Evolutionary conservation across 495 filamentous ascomycete genomes (phyloP).

Genomic region (Penicillium crystallinum): DNA sequence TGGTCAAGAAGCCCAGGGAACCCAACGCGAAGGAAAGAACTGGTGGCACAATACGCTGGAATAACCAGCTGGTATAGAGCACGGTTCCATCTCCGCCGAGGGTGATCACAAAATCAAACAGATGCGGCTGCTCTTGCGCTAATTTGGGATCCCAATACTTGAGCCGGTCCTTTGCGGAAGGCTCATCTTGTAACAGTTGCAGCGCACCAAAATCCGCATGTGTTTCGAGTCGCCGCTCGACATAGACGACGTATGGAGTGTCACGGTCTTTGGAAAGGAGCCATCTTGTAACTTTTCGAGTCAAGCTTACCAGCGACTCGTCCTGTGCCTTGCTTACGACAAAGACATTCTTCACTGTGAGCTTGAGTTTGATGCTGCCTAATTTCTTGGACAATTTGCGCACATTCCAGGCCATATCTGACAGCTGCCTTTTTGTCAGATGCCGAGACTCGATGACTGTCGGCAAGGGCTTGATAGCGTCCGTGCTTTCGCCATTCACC

Average conservation of each 20-base stretch:
- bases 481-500: constrained; percentile 18
- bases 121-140: constrained; percentile 70
- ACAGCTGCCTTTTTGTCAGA: constrained; percentile 86
- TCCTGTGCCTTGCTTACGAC: constrained; percentile 87
- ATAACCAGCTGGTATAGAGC: constrained; percentile 91
- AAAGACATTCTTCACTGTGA: constrained; percentile 78
- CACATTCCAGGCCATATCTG: constrained; percentile 94
- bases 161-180: constrained; percentile 53
- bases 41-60: constrained; percentile 93
- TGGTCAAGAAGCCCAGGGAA: constrained; percentile 90
- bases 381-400: constrained; percentile 83
- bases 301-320: constrained; percentile 69
- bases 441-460: constrained; percentile 53
- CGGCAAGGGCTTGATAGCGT: constrained; percentile 17
- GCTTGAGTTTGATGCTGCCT: constrained; percentile 68
- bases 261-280: constrained; percentile 71
- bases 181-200: constrained; percentile 54
- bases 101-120: constrained; percentile 89
- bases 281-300: constrained; percentile 75
- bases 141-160: constrained; percentile 80
- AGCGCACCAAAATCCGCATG: constrained; percentile 66
- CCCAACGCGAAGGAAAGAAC: constrained; percentile 88
- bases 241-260: constrained; percentile 65
- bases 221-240: constrained; percentile 67
- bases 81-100: constrained; percentile 97